phyloP scores from a whole-genome alignment of 2,329 filamentous ascomycete genomes.

The Boeremia lycopersici region DNA sequence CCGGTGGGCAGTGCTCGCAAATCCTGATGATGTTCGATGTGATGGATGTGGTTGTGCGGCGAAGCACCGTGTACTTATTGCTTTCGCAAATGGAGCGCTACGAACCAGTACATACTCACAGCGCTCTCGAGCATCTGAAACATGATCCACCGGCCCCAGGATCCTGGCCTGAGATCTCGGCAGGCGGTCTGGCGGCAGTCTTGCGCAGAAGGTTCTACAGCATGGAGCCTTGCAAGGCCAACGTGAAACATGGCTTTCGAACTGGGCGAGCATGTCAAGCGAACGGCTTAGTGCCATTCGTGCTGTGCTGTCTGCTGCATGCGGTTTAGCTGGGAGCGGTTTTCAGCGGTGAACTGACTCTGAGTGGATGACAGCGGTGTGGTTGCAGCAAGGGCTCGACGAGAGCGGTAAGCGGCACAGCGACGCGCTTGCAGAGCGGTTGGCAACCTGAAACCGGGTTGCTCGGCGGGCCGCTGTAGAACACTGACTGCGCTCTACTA shows the following conservation, averaged over 20 bases:
- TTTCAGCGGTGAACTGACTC: conserved; percentile 19
- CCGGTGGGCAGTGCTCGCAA: conserved; percentile 40
- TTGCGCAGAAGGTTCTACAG: conserved; percentile 32
- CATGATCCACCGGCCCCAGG: conserved; percentile 44
- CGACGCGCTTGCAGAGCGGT: conserved; percentile 46
- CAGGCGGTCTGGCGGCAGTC: conserved; percentile 41
- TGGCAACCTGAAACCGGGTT: conserved; percentile 46
- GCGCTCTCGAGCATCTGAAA: conserved; percentile 49
- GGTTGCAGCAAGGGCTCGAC: conserved; percentile 31
- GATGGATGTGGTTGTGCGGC: conserved; percentile 39
- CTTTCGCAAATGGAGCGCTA: conserved; percentile 21
- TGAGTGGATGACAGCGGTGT: conserved; percentile 37
- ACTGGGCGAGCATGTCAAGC: conserved; percentile 42
- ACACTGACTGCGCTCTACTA: conserved; percentile 3
- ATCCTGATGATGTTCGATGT: conserved; percentile 15
- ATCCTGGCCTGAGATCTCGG: conserved; percentile 30
- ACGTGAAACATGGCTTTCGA: conserved; percentile 46
- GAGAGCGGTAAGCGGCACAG: conserved; percentile 29
- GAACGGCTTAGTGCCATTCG: conserved; percentile 34
- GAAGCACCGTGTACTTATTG: conserved; percentile 48
- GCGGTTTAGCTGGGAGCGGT: conserved; percentile 12
- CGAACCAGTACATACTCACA: conserved; percentile 44
- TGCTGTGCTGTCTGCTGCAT: conserved; percentile 12
- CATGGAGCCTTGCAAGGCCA: conserved; percentile 36
- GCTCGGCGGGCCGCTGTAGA: conserved; percentile 18